A percentile compares a stretch with the other conserved stretches of the same genome.
phyloP scores from a whole-genome alignment of 176 grass and related monocot genomes.

The Avena eriantha region DNA sequence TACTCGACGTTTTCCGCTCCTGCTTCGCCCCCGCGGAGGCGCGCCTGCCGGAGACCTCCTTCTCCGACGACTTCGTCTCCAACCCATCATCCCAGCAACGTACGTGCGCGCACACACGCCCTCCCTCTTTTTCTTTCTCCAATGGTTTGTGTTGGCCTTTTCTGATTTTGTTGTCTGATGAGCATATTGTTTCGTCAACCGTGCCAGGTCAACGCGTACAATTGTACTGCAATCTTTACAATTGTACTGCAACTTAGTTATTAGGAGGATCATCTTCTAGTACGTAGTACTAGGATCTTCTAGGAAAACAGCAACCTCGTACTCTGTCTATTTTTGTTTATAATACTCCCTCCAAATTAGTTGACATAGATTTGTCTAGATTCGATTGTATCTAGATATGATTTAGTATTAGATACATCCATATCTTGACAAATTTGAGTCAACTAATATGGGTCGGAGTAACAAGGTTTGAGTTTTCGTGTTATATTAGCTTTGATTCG shows the following conservation, averaged over 20 bases:
- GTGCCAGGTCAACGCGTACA: slow-evolving; percentile 24
- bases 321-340: background rate
- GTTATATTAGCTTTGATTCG: background rate
- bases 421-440: no score
- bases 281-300: background rate
- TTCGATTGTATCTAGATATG: no score
- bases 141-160: no score
- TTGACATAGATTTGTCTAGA: no score
- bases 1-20: slow-evolving; percentile 58
- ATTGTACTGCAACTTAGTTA: background rate
- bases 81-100: slow-evolving; percentile 41
- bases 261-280: background rate
- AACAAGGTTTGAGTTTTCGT: no score
- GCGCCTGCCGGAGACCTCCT: slow-evolving; percentile 41
- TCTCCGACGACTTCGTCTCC: slow-evolving; percentile 50
- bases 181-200: background rate
- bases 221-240: background rate
- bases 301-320: background rate
- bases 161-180: no score
- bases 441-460: no score
- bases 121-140: background rate
- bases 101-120: slow-evolving; percentile 5
- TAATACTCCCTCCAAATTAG: no score
- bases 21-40: slow-evolving; percentile 64
- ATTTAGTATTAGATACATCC: no score